Evolutionary conservation across 2,329 filamentous ascomycete genomes (phyloP).

Genomic region (Monilinia fructigena): DNA sequence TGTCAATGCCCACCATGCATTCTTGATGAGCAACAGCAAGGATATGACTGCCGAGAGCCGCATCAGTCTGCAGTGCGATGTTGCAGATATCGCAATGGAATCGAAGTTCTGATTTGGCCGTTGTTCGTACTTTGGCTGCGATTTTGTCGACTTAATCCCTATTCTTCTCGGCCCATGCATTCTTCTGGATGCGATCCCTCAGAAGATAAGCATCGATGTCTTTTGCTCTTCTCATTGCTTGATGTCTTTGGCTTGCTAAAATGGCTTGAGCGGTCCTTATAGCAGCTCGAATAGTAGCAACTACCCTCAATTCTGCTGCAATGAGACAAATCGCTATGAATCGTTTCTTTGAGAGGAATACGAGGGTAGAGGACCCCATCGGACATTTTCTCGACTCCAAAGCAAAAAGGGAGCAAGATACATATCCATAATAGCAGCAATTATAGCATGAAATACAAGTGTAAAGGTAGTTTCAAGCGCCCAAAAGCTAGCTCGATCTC

Average conservation of each 20-base stretch:
- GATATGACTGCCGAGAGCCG: no score
- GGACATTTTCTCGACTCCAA: not conserved
- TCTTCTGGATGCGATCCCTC: not conserved
- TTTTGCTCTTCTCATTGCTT: not conserved
- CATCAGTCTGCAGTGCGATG: no score
- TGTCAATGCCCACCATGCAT: no score
- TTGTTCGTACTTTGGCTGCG: no score
- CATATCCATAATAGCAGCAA: not conserved
- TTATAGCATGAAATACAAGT: not conserved
- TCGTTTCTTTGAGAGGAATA: not conserved
- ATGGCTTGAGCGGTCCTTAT: not conserved
- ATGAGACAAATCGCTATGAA: not conserved
- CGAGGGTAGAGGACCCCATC: not conserved
- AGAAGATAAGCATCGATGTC: not conserved
- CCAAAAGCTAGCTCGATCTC: not conserved
- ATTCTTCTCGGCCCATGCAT: not conserved
- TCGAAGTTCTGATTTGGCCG: no score
- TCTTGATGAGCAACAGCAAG: no score
- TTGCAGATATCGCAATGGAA: no score
- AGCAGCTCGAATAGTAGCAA: not conserved
- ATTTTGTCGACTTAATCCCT: not conserved
- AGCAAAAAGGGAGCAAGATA: not conserved
- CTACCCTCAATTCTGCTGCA: not conserved
- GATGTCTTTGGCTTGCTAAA: not conserved
- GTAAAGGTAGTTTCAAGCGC: not conserved